Conservation (phyloP, 345 rosid genomes). For the Gossypium rotundifolium region DNA sequence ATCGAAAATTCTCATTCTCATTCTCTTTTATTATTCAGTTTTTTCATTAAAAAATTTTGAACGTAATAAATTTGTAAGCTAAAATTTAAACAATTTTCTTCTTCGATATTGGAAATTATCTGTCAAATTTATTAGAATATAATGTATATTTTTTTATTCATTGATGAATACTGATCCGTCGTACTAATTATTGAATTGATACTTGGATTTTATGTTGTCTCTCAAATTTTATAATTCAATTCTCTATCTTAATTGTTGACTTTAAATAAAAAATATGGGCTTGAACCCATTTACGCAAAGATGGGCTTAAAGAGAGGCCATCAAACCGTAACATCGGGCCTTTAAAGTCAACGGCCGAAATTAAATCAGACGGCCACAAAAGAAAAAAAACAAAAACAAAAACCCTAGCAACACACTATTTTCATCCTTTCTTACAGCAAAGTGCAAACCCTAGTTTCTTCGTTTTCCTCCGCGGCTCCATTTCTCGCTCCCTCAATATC, state of each 20-base stretch:
- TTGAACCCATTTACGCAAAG: not conserved
- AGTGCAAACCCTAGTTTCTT: not conserved
- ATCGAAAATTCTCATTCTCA: too few species aligned
- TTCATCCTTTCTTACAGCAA: not conserved
- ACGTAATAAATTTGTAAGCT: too few species aligned
- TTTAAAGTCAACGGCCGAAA: not conserved
- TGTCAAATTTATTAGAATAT: too few species aligned
- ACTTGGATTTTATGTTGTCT: too few species aligned
- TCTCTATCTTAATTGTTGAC: too few species aligned
- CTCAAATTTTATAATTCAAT: too few species aligned
- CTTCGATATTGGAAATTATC: rapidly evolving
- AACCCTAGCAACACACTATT: not conserved
- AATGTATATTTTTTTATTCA: too few species aligned
- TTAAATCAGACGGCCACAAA: not conserved
- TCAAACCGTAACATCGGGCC: not conserved
- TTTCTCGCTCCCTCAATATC: not conserved
- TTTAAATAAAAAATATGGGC: not conserved
- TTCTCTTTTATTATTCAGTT: too few species aligned
- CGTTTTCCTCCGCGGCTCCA: not conserved
- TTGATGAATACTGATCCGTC: too few species aligned
- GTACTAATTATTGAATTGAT: too few species aligned
- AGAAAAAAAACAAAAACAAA: not conserved
- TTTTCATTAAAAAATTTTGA: too few species aligned
- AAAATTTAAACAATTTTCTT: too few species aligned
- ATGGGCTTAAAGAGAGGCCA: not conserved